Conservation (phyloP, 306 rosid species). For the Elaeagnus macrophylla region DNA sequence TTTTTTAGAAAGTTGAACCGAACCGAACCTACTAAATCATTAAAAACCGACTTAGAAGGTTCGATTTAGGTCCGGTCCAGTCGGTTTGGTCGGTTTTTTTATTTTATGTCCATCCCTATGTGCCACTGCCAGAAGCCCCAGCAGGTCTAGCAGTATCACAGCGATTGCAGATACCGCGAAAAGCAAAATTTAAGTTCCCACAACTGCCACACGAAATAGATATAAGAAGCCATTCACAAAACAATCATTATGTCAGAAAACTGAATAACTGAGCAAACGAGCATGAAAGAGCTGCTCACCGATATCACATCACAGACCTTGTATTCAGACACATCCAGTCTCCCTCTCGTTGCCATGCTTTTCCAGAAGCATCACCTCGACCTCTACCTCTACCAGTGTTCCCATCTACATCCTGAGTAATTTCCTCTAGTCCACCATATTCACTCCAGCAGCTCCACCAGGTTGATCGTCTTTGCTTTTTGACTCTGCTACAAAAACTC, state of each 20-base stretch:
- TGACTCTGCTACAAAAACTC: conserved; percentile 85
- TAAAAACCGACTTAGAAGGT: too few relatives aligned
- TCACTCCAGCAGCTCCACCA: conserved; percentile 29
- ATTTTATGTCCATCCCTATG: too few relatives aligned
- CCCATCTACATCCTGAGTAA: conserved; percentile 40
- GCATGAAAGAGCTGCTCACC: conserved; percentile 98
- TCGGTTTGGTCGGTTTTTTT: too few relatives aligned
- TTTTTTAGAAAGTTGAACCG: too few relatives aligned
- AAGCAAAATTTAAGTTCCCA: conserved; percentile 90
- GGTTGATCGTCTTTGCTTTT: conserved; percentile 57
- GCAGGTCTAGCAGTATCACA: conserved; percentile 97
- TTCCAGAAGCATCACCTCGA: conserved; percentile 65
- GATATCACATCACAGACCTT: conserved; percentile 99
- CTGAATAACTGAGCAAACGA: conserved; percentile 23
- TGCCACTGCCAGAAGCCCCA: conserved; percentile 63
- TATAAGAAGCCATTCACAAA: conserved; percentile 27
- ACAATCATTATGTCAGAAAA: not conserved
- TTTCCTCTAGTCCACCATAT: conserved; percentile 45
- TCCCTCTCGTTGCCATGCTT: conserved; percentile 97
- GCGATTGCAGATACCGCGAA: conserved; percentile 97
- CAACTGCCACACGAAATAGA: conserved; percentile 53
- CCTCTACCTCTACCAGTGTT: conserved; percentile 66
- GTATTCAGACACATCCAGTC: conserved; percentile 98
- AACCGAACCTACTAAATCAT: too few relatives aligned
- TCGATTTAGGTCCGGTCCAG: too few relatives aligned